A percentile compares a stretch with the other conserved stretches of the same genome.
Evolutionary conservation across 371 early-diverging fungal species (phyloP).

Genomic region (Phascolomyces articulosus): DNA sequence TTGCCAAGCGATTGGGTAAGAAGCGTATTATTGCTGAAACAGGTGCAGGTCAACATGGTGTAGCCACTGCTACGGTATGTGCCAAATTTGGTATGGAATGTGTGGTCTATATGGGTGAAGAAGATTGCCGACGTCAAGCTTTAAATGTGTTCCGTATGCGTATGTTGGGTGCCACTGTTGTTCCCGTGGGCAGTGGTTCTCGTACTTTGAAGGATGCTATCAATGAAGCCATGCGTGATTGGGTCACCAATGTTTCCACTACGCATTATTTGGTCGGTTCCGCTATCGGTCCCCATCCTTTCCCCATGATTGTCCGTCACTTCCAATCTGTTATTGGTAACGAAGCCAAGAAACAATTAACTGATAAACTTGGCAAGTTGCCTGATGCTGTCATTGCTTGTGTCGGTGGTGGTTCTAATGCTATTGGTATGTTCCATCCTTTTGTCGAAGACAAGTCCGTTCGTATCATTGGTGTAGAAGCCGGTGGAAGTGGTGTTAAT

Average conservation of each 20-base stretch:
- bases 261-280: slow-evolving; percentile 98
- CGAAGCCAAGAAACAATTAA: slow-evolving; percentile 86
- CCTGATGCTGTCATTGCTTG: slow-evolving; percentile 96
- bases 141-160: slow-evolving; percentile 96
- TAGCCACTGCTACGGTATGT: slow-evolving; percentile 97
- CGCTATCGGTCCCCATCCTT: slow-evolving; percentile 95
- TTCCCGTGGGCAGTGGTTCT: slow-evolving; percentile 82
- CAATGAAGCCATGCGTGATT: slow-evolving; percentile 98
- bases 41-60: slow-evolving; percentile 98
- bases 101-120: slow-evolving; percentile 96
- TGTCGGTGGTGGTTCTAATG: slow-evolving; percentile 93
- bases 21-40: slow-evolving; percentile 97
- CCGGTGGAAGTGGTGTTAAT: slow-evolving; percentile 88
- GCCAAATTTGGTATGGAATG: slow-evolving; percentile 97
- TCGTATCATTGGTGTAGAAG: slow-evolving; percentile 91
- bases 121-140: slow-evolving; percentile 93
- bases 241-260: slow-evolving; percentile 92
- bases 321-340: slow-evolving; percentile 94
- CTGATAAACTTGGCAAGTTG: slow-evolving; percentile 77
- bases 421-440: slow-evolving; percentile 97
- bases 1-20: slow-evolving; percentile 95
- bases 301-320: slow-evolving; percentile 94
- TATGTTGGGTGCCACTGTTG: slow-evolving; percentile 91
- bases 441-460: slow-evolving; percentile 85
- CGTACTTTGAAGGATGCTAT: slow-evolving; percentile 96